These are phyloP conservation scores for Brassica carinata DNA, from an alignment of 345 rosid species.

Conservation along the genomic window DNA sequence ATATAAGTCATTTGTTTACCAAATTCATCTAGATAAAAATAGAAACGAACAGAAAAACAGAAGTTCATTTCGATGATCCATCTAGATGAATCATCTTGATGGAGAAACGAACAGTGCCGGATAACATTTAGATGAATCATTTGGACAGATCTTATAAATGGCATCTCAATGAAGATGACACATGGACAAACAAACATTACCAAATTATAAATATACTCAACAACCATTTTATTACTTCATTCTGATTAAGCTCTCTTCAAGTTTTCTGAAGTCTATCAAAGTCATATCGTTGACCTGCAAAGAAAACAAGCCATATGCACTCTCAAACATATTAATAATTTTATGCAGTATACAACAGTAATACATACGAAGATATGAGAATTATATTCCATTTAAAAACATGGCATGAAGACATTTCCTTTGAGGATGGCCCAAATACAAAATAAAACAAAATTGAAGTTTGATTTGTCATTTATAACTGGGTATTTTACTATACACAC, in stretches of 20 bases:
- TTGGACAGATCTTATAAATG: too few relatives aligned
- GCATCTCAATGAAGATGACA: too few relatives aligned
- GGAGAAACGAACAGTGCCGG: too few relatives aligned
- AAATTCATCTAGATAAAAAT: too few relatives aligned
- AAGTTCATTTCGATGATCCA: too few relatives aligned
- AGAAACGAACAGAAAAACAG: too few relatives aligned
- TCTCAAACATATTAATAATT: background rate
- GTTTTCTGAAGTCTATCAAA: constrained; percentile 23
- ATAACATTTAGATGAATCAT: too few relatives aligned
- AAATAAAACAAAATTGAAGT: background rate
- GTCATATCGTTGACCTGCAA: constrained; percentile 51
- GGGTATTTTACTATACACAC: background rate
- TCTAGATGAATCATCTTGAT: too few relatives aligned
- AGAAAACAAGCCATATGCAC: constrained; percentile 20
- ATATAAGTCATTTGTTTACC: too few relatives aligned
- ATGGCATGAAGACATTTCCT: background rate
- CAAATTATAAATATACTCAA: background rate
- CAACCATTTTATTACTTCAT: constrained; percentile 24
- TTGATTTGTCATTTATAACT: background rate
- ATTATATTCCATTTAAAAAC: background rate
- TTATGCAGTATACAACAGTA: background rate
- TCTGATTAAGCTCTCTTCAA: constrained; percentile 34
- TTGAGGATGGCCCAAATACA: background rate
- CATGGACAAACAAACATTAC: too few relatives aligned
- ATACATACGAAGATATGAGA: background rate